Conservation (phyloP, 179 eudicot species). For the Amaranthus tricolor region DNA sequence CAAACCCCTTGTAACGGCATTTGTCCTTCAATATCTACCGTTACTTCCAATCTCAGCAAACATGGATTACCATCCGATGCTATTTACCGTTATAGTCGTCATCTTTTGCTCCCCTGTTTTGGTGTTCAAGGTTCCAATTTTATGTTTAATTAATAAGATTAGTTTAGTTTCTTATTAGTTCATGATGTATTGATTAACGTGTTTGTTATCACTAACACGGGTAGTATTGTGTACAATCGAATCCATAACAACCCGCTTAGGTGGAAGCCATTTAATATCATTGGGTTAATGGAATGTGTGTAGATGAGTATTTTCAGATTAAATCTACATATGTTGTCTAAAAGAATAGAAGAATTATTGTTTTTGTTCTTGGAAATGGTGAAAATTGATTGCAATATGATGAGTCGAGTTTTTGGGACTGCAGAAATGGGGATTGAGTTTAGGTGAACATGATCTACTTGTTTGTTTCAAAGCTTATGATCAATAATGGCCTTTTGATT, state of each 20-base stretch:
- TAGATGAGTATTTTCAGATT: no score
- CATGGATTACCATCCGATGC: constrained; percentile 59
- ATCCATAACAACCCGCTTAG: no score
- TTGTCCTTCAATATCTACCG: constrained; percentile 32
- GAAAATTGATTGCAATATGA: neutral
- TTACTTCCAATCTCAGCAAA: constrained; percentile 17
- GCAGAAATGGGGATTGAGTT: neutral
- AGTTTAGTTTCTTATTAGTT: neutral
- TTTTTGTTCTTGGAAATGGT: neutral
- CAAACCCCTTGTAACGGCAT: constrained; percentile 11
- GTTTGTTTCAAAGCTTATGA: no score
- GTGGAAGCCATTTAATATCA: no score
- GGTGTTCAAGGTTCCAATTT: constrained; percentile 65
- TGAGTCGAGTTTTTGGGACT: neutral
- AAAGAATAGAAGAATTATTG: neutral
- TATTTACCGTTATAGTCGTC: constrained; percentile 90
- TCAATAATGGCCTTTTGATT: no score
- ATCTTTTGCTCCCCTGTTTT: constrained; percentile 79
- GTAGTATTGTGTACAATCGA: no score
- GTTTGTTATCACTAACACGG: no score
- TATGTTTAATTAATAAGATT: neutral
- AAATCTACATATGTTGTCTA: no score
- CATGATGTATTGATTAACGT: neutral
- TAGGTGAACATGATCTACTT: neutral
- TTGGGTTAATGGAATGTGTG: no score